A percentile compares a stretch with the other conserved stretches of the same genome.
Conservation (phyloP, 441 rosid genomes). For the Mallotus japonicus region DNA sequence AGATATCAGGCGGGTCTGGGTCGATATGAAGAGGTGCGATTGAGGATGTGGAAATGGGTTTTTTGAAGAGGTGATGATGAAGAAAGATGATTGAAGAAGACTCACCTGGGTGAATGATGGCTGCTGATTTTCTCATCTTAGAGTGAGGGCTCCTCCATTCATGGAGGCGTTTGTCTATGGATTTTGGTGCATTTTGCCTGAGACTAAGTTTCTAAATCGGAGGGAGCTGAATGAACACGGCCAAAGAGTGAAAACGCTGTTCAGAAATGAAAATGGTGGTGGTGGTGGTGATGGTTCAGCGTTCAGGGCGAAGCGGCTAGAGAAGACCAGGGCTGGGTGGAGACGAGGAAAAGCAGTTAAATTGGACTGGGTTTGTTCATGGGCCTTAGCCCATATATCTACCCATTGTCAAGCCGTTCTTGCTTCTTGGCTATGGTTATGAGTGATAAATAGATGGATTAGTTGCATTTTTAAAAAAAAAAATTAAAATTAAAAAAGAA, state of each 20-base stretch:
- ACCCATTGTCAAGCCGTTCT: too few species aligned
- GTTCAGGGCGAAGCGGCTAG: too few species aligned
- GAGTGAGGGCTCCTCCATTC: conserved; percentile 15
- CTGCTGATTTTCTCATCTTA: conserved; percentile 23
- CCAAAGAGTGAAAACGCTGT: too few species aligned
- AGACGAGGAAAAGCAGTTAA: too few species aligned
- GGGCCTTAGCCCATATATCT: background rate
- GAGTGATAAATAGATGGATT: too few species aligned
- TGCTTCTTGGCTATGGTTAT: too few species aligned
- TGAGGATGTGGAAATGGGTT: conserved; percentile 33
- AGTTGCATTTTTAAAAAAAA: too few species aligned
- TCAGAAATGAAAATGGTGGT: too few species aligned
- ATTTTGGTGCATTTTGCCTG: conserved; percentile 1
- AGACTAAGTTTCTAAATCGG: background rate
- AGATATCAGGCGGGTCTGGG: conserved; percentile 32
- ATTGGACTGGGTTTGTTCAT: background rate
- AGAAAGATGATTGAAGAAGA: background rate
- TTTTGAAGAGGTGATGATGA: background rate
- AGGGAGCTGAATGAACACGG: background rate
- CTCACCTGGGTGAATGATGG: conserved; percentile 21
- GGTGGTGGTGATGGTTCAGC: too few species aligned
- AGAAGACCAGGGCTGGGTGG: too few species aligned
- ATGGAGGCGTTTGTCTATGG: background rate
- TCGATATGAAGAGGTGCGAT: conserved; percentile 29
- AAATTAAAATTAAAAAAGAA: too few species aligned